A percentile compares a stretch with the other conserved stretches of the same genome.
Conservation (phyloP, 495 filamentous ascomycete genomes). For the Aspergillus bertholletiae region DNA sequence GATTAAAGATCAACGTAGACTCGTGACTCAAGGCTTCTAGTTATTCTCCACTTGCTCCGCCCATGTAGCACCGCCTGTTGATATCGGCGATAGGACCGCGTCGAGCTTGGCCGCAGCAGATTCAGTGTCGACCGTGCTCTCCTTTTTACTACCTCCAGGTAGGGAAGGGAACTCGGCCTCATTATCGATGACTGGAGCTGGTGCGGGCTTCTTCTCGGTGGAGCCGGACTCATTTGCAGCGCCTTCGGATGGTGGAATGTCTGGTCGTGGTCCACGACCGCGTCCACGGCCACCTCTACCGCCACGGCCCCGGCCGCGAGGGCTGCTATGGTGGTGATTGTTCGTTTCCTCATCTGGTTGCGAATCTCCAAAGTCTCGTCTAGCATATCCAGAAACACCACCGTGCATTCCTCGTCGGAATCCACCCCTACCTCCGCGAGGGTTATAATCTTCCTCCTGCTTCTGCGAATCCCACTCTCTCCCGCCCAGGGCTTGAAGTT, state of each 20-base stretch:
- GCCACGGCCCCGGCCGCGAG: slow-evolving; percentile 27
- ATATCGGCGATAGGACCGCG: slow-evolving; percentile 17
- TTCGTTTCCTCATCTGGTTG: slow-evolving; percentile 17
- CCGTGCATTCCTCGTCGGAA: slow-evolving; percentile 58
- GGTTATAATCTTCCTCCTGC: slow-evolving; percentile 57
- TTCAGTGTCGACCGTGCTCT: slow-evolving; percentile 3
- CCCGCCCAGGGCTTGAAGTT: slow-evolving; percentile 60
- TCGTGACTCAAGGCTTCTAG: neutral
- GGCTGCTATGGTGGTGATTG: neutral
- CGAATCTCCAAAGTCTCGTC: slow-evolving; percentile 31
- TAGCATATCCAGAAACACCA: slow-evolving; percentile 44
- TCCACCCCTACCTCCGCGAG: slow-evolving; percentile 40
- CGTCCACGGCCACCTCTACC: slow-evolving; percentile 33
- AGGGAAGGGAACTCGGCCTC: slow-evolving; percentile 44
- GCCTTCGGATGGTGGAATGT: slow-evolving; percentile 11
- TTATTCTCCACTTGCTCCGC: slow-evolving; percentile 28
- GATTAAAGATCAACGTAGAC: neutral
- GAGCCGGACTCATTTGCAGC: slow-evolving; percentile 17
- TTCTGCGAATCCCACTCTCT: slow-evolving; percentile 79
- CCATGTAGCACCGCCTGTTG: slow-evolving; percentile 20
- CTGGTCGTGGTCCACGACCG: slow-evolving; percentile 25
- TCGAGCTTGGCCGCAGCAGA: slow-evolving; percentile 7
- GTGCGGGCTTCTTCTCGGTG: slow-evolving; percentile 10
- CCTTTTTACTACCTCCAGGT: slow-evolving; percentile 22
- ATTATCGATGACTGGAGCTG: slow-evolving; percentile 25